Evolutionary conservation across 768 basidiomycete genomes (phyloP).

Genomic region (Gymnopilus junonius): DNA sequence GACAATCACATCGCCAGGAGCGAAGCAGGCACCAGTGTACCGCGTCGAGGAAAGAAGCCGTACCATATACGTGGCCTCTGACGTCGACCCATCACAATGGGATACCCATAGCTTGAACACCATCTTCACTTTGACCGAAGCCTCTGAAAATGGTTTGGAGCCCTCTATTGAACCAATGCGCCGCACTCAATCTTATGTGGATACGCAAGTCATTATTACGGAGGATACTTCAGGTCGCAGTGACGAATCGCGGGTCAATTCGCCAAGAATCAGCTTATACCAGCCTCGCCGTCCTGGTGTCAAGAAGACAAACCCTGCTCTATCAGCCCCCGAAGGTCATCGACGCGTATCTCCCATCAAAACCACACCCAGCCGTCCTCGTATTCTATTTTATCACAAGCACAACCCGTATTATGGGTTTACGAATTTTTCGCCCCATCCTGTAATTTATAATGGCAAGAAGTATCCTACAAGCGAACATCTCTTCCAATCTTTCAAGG

Average conservation of each 20-base stretch:
- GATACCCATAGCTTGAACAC: constrained; percentile 41
- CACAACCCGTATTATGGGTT: constrained; percentile 69
- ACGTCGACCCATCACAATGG: constrained; percentile 48
- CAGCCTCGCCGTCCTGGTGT: constrained; percentile 27
- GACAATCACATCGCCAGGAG: constrained; percentile 31
- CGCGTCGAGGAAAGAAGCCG: constrained; percentile 53
- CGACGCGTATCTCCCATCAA: constrained; percentile 14
- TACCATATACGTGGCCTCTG: constrained; percentile 49
- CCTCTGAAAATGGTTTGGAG: constrained; percentile 28
- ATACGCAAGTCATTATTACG: constrained; percentile 30
- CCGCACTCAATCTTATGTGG: constrained; percentile 34
- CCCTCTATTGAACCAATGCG: constrained; percentile 31
- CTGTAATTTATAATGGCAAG: constrained; percentile 63
- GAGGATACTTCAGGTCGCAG: constrained; percentile 23
- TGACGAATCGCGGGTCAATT: constrained; percentile 18
- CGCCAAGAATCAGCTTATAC: constrained; percentile 28
- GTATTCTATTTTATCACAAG: constrained; percentile 68
- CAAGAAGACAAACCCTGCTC: constrained; percentile 24
- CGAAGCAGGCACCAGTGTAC: constrained; percentile 40
- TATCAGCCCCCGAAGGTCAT: constrained; percentile 14
- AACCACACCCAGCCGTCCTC: constrained; percentile 31
- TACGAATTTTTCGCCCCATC: constrained; percentile 74
- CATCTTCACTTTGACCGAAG: constrained; percentile 43
- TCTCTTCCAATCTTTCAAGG: constrained; percentile 78
- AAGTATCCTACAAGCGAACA: constrained; percentile 79